A percentile compares a stretch with the other conserved stretches of the same genome.
Evolutionary conservation across 495 filamentous ascomycete species (phyloP).

Genomic region (Tetracladium marchalianum): DNA sequence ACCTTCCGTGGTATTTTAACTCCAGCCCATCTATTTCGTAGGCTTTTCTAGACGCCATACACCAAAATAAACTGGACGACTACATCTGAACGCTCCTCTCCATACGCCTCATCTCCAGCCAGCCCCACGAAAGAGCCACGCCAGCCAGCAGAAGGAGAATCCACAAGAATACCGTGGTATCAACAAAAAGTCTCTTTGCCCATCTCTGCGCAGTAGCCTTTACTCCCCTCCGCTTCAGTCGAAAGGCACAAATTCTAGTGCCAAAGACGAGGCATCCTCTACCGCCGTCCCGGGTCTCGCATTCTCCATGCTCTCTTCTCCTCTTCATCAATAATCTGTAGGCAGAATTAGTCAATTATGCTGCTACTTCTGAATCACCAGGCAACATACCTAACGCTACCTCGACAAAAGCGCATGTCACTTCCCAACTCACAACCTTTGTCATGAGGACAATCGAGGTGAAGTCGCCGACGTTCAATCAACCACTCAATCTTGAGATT

Average conservation of each 20-base stretch:
- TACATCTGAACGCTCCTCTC: no score
- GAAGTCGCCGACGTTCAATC: constrained; percentile 41
- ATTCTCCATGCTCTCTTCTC: constrained; percentile 41
- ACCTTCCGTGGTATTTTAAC: no score
- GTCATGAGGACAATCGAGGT: constrained; percentile 41
- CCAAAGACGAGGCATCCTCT: constrained; percentile 43
- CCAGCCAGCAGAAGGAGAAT: no score
- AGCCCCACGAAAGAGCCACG: no score
- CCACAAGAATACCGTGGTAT: no score
- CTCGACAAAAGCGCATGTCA: constrained; percentile 40
- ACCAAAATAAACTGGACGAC: no score
- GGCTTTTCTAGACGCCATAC: no score
- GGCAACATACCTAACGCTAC: constrained; percentile 34
- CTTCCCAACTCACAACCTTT: constrained; percentile 39
- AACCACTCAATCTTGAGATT: constrained; percentile 59
- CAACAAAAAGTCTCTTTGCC: no score
- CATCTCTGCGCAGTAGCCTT: no score
- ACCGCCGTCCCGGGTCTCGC: constrained; percentile 37
- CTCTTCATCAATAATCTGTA: constrained; percentile 40
- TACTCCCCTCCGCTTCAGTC: not conserved
- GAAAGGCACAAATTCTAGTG: constrained; percentile 27
- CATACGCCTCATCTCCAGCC: no score
- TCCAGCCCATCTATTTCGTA: no score
- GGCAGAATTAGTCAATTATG: not conserved
- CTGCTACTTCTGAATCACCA: not conserved